A percentile compares a stretch with the other conserved stretches of the same genome.
Evolutionary conservation across 2,329 filamentous ascomycete species (phyloP).

Genomic region (Monilinia fructigena): DNA sequence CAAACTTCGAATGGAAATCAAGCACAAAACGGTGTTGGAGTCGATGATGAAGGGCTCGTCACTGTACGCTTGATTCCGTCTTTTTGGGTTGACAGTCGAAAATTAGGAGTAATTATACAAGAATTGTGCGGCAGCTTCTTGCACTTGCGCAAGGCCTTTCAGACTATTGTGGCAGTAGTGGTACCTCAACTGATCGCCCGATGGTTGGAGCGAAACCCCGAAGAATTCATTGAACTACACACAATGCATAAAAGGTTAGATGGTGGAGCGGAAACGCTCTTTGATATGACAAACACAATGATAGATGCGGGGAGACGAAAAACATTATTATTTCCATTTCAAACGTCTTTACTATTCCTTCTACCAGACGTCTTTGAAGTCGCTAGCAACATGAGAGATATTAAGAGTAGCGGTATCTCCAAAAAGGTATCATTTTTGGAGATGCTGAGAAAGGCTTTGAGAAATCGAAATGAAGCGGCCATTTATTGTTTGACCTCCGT

Average conservation of each 20-base stretch:
- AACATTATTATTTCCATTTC: conserved; percentile 59
- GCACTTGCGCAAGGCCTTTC: conserved; percentile 62
- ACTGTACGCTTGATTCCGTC: conserved; percentile 59
- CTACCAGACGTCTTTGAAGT: conserved; percentile 69
- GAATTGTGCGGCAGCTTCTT: conserved; percentile 67
- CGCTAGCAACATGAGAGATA: conserved; percentile 64
- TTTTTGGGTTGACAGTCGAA: conserved; percentile 63
- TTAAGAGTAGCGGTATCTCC: conserved; percentile 59
- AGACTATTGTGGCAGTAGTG: conserved; percentile 61
- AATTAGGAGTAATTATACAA: conserved; percentile 61
- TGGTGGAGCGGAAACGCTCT: conserved; percentile 63
- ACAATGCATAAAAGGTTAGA: conserved; percentile 61
- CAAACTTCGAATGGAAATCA: conserved; percentile 33
- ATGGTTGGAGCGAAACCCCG: conserved; percentile 64
- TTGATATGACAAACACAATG: conserved; percentile 65
- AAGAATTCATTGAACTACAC: conserved; percentile 65
- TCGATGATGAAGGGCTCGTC: conserved; percentile 48
- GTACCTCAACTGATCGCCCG: conserved; percentile 62
- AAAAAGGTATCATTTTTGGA: conserved; percentile 68
- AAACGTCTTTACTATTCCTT: conserved; percentile 61
- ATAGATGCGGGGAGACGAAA: conserved; percentile 57
- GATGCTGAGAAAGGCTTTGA: conserved; percentile 59
- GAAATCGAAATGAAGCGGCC: conserved; percentile 64
- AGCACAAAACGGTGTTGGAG: conserved; percentile 29
- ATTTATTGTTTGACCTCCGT: conserved; percentile 64